Conservation (phyloP, 257 asterid species). For the Solanum pinnatisectum region DNA sequence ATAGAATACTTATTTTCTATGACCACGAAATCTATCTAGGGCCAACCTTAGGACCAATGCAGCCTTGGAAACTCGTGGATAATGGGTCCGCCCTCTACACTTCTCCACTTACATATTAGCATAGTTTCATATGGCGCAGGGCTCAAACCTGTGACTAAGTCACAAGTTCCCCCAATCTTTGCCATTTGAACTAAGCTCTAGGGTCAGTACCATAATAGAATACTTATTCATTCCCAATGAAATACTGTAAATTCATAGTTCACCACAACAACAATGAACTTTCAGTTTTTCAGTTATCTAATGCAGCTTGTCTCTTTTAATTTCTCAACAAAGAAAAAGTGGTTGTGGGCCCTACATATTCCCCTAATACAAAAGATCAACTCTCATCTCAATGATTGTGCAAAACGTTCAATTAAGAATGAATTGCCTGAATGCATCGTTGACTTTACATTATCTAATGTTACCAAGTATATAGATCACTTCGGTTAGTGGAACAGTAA, state of each 20-base stretch:
- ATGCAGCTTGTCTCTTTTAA: background rate
- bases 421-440: background rate
- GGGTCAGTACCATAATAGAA: too few relatives aligned
- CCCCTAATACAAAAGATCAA: background rate
- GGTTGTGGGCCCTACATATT: background rate
- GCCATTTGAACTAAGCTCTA: background rate
- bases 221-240: background rate
- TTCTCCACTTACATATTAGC: background rate
- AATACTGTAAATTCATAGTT: background rate
- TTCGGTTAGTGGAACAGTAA: background rate
- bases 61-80: background rate
- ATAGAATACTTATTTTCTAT: background rate
- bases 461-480: background rate
- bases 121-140: background rate
- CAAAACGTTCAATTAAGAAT: background rate
- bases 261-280: background rate
- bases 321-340: background rate
- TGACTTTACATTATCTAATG: background rate
- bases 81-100: background rate
- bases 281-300: background rate
- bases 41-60: background rate
- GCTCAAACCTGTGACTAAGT: background rate
- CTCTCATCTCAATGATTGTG: background rate
- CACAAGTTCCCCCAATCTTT: background rate
- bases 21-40: background rate